These are phyloP conservation scores for Agaricus subrufescens DNA, from an alignment of 768 basidiomycete species.

Conservation along the genomic window DNA sequence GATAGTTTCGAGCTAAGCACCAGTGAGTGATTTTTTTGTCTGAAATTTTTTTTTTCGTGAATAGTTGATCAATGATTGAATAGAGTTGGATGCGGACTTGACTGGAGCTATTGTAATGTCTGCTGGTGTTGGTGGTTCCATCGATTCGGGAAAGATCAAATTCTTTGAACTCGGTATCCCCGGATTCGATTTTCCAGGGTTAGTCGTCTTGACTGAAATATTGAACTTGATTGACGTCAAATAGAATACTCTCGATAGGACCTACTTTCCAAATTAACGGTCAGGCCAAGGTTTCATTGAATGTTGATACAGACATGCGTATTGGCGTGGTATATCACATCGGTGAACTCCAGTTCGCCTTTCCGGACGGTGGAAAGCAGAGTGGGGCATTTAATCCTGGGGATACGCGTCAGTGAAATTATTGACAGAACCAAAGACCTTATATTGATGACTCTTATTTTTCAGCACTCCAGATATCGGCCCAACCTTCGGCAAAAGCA, in stretches of 20 bases:
- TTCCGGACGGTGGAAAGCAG: conserved; percentile 31
- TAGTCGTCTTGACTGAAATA: conserved; percentile 6
- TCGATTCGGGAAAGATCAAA: conserved; percentile 38
- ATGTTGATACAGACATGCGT: conserved; percentile 32
- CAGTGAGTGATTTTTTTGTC: not conserved
- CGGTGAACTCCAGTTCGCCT: conserved; percentile 34
- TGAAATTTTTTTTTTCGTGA: not conserved
- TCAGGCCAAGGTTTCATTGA: conserved; percentile 28
- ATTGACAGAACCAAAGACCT: not conserved
- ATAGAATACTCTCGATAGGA: conserved; percentile 41
- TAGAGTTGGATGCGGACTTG: too few species aligned
- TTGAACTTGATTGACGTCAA: not conserved
- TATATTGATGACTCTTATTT: not conserved
- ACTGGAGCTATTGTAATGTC: not conserved
- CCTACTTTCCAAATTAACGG: conserved; percentile 42
- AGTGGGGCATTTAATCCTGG: conserved; percentile 27
- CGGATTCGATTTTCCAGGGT: conserved; percentile 48
- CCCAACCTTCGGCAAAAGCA: conserved; percentile 32
- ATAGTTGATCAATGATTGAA: too few species aligned
- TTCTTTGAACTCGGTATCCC: conserved; percentile 40
- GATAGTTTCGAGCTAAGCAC: too few species aligned
- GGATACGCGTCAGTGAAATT: conserved; percentile 35
- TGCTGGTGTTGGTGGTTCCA: conserved; percentile 31
- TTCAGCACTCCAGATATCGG: conserved; percentile 35
- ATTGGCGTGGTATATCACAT: conserved; percentile 41